Conservation (phyloP, 352 stramenopile genomes). For the Phytophthora gonapodyides region DNA sequence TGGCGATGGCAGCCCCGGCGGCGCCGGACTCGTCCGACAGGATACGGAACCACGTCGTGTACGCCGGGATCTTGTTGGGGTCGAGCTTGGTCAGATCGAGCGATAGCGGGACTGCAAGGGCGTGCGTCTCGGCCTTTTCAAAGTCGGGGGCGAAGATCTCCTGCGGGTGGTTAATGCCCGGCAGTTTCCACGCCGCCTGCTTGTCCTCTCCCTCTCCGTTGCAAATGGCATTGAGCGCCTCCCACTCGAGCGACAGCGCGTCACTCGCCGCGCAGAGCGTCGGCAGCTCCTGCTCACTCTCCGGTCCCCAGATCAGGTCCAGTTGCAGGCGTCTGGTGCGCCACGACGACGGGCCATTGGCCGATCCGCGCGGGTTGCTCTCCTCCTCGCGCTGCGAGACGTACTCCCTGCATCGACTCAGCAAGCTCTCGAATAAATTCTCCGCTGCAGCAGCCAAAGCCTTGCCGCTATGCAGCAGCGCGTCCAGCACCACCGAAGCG, state of each 20-base stretch:
- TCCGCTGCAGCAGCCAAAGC: constrained; percentile 46
- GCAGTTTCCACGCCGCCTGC: constrained; percentile 47
- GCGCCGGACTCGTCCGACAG: constrained; percentile 75
- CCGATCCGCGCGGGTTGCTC: constrained; percentile 54
- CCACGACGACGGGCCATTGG: constrained; percentile 58
- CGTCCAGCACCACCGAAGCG: constrained; percentile 68
- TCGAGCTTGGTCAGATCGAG: constrained; percentile 66
- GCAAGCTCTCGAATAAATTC: constrained; percentile 70
- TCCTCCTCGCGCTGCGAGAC: constrained; percentile 64
- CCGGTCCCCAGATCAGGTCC: constrained; percentile 66
- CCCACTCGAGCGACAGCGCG: constrained; percentile 57
- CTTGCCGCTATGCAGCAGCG: constrained; percentile 64
- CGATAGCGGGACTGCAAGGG: constrained; percentile 43
- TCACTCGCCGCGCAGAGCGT: constrained; percentile 69
- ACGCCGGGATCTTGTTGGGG: constrained; percentile 63
- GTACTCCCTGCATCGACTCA: constrained; percentile 77
- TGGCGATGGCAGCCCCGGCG: constrained; percentile 63
- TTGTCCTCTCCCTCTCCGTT: constrained; percentile 35
- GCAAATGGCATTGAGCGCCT: constrained; percentile 58
- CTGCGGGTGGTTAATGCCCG: constrained; percentile 61
- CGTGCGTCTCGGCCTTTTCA: constrained; percentile 45
- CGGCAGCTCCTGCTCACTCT: constrained; percentile 57
- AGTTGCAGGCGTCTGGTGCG: constrained; percentile 71
- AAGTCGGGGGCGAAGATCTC: constrained; percentile 45
- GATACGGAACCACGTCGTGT: constrained; percentile 70